phyloP scores from a whole-genome alignment of 2,329 filamentous ascomycete species.

The Lomentospora prolificans region DNA sequence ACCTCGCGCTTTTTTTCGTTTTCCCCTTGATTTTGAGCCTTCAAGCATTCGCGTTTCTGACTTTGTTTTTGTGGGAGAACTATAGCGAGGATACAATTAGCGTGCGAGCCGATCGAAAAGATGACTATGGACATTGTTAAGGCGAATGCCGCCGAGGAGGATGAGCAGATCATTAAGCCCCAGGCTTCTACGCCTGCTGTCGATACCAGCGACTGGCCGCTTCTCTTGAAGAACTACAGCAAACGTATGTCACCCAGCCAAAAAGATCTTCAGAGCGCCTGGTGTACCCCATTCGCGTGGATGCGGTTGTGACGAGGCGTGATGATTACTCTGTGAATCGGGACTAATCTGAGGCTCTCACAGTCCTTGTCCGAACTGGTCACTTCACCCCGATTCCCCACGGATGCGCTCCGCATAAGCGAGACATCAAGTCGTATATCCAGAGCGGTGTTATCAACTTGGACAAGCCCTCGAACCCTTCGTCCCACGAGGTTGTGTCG shows the following conservation, averaged over 20 bases:
- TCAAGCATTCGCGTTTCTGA: too few species aligned
- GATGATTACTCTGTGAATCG: neutral
- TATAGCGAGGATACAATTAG: neutral
- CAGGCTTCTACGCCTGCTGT: slow-evolving; percentile 68
- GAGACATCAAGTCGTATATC: slow-evolving; percentile 94
- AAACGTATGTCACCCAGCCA: slow-evolving; percentile 52
- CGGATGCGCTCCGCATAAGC: slow-evolving; percentile 82
- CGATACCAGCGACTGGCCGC: slow-evolving; percentile 83
- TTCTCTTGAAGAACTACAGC: slow-evolving; percentile 93
- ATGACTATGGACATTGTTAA: slow-evolving; percentile 40
- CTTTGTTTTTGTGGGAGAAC: too few species aligned
- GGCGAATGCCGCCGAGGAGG: slow-evolving; percentile 51
- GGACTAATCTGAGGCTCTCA: neutral
- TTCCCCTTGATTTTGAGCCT: neutral
- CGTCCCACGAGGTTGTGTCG: slow-evolving; percentile 95
- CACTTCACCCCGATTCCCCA: slow-evolving; percentile 96
- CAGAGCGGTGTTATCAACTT: slow-evolving; percentile 98
- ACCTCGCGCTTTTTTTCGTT: neutral
- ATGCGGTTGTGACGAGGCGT: neutral
- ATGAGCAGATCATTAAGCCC: slow-evolving; percentile 85
- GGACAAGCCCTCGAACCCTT: slow-evolving; percentile 78
- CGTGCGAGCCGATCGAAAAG: neutral
- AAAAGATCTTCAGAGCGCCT: neutral
- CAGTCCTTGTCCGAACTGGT: slow-evolving; percentile 83
- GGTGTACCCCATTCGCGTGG: neutral